Evolutionary conservation across 2,329 filamentous ascomycete species (phyloP).

Genomic region (Chrysoporthe austroafricana): DNA sequence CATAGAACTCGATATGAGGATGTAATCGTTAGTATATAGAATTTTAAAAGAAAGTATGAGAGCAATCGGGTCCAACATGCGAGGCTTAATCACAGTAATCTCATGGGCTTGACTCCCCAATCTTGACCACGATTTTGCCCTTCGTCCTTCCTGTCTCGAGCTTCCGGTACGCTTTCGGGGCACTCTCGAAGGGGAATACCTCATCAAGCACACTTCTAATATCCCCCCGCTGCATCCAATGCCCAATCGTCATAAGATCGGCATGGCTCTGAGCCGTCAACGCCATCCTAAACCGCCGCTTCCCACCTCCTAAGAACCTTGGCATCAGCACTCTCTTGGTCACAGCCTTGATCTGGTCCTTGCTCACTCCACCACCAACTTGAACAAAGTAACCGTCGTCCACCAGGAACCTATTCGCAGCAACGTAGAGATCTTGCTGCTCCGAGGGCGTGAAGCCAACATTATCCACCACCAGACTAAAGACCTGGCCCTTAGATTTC

Average conservation of each 20-base stretch:
- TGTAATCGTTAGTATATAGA: not conserved
- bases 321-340: conserved; percentile 36
- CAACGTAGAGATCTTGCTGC: conserved; percentile 52
- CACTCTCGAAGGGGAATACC: conserved; percentile 59
- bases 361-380: conserved; percentile 46
- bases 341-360: conserved; percentile 28
- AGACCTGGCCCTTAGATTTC: conserved; percentile 51
- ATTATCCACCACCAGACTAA: conserved; percentile 61
- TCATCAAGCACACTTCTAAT: conserved; percentile 60
- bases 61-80: not conserved
- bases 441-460: conserved; percentile 49
- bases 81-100: no score
- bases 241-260: conserved; percentile 53
- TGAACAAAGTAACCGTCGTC: conserved; percentile 55
- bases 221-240: conserved; percentile 62
- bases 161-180: conserved; percentile 59
- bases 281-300: conserved; percentile 46
- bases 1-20: not conserved
- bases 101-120: conserved; percentile 20
- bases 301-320: conserved; percentile 44
- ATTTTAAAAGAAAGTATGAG: not conserved
- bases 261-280: conserved; percentile 43
- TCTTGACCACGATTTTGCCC: conserved; percentile 60
- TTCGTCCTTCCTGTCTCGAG: conserved; percentile 58
- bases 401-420: conserved; percentile 54